Conservation (phyloP, 768 basidiomycete genomes). For the Lyophyllum shimeji region DNA sequence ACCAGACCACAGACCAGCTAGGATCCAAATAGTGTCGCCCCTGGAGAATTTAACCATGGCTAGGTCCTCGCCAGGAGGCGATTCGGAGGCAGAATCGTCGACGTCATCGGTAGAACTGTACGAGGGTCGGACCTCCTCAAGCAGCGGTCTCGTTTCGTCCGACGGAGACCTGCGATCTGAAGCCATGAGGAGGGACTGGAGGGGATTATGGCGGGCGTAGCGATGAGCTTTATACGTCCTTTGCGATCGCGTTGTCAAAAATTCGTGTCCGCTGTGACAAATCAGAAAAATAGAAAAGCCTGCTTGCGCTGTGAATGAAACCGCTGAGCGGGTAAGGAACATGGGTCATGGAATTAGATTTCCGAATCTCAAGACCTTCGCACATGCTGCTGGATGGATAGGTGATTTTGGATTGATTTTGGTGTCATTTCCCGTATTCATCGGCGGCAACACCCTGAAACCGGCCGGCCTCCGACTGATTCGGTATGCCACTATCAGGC, state of each 20-base stretch:
- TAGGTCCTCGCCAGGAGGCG: slow-evolving; percentile 29
- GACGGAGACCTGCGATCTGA: slow-evolving; percentile 43
- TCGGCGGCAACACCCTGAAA: slow-evolving; percentile 34
- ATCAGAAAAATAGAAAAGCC: slow-evolving; percentile 26
- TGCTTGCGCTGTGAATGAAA: slow-evolving; percentile 20
- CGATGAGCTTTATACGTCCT: slow-evolving; percentile 27
- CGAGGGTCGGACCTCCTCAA: slow-evolving; percentile 47
- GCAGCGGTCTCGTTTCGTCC: slow-evolving; percentile 57
- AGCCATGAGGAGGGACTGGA: slow-evolving; percentile 41
- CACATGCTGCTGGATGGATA: slow-evolving; percentile 27
- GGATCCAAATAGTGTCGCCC: slow-evolving; percentile 65
- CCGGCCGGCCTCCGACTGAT: slow-evolving; percentile 33
- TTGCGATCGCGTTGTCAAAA: slow-evolving; percentile 24
- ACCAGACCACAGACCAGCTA: slow-evolving; percentile 78
- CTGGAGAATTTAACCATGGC: slow-evolving; percentile 48
- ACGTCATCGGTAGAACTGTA: slow-evolving; percentile 46
- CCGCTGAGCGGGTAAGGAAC: slow-evolving; percentile 26
- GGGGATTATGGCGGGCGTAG: slow-evolving; percentile 16
- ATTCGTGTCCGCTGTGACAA: slow-evolving; percentile 34
- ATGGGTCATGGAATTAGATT: slow-evolving; percentile 37
- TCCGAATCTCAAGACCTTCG: slow-evolving; percentile 30
- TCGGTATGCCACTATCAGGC: slow-evolving; percentile 18
- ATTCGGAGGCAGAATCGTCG: slow-evolving; percentile 27
- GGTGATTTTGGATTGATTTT: slow-evolving; percentile 22
- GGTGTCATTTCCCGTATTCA: slow-evolving; percentile 45